Evolutionary conservation across 1,284 basidiomycete genomes (phyloP).

Genomic region (Ustilago xerochloae): DNA sequence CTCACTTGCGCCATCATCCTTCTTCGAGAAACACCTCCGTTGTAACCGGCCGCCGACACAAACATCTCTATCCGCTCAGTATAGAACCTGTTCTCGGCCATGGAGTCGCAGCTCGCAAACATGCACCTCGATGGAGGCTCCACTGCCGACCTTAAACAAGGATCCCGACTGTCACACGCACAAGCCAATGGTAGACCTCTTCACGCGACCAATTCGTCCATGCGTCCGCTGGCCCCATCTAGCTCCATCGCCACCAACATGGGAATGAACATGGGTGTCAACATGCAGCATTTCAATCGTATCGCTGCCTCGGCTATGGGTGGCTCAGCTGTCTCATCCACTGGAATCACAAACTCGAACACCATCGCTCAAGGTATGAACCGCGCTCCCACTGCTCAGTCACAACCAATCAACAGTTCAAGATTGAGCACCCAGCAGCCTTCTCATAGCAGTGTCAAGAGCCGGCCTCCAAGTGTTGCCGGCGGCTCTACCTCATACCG

Average conservation of each 20-base stretch:
- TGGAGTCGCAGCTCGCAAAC: slow-evolving; percentile 41
- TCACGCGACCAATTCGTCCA: slow-evolving; percentile 14
- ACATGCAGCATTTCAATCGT: slow-evolving; percentile 51
- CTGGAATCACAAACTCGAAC: slow-evolving; percentile 15
- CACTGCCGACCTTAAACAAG: slow-evolving; percentile 26
- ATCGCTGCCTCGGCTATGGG: slow-evolving; percentile 24
- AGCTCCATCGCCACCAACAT: slow-evolving; percentile 46
- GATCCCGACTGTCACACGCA: slow-evolving; percentile 15
- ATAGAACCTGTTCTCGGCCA: background rate
- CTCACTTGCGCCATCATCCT: background rate
- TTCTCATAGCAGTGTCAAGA: slow-evolving; percentile 8
- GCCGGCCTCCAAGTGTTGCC: slow-evolving; percentile 35
- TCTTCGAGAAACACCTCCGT: background rate
- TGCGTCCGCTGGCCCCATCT: slow-evolving; percentile 34
- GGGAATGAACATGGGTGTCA: slow-evolving; percentile 43
- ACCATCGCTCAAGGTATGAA: slow-evolving; percentile 27
- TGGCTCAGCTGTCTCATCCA: slow-evolving; percentile 11
- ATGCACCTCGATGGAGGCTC: slow-evolving; percentile 38
- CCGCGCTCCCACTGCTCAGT: slow-evolving; percentile 2
- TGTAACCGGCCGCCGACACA: background rate
- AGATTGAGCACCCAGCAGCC: slow-evolving; percentile 29
- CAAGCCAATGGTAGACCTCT: slow-evolving; percentile 8
- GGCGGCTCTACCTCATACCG: slow-evolving; percentile 14
- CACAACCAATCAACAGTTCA: slow-evolving; percentile 29
- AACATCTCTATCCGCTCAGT: too few relatives aligned